Base-by-base conservation (phyloP, 1,139 yeast species). In the Fermentozyma sake region DNA sequence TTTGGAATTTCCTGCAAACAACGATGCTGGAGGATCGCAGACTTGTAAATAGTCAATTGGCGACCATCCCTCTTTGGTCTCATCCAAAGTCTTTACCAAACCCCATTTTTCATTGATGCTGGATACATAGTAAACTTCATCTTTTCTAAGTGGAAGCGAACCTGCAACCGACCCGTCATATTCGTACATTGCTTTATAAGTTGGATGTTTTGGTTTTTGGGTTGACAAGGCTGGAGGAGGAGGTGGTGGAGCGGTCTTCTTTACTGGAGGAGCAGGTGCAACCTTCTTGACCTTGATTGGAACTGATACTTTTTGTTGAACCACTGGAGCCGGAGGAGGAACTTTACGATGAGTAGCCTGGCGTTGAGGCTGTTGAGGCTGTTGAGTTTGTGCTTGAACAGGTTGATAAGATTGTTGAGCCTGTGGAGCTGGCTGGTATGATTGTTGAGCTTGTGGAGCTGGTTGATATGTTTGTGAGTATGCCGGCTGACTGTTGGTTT, bases 1-100 rank as follows among this genome's bases (percentile, higher is more conserved):
- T 4, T 54, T 42, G 8, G 41, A 35, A 6, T 38, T 28, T 4
- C 37, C 40, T 1, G 50, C 52, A 17, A 45, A 37, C 8, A 46
- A 38, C 20, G 47, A 41, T 3, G 58, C 55, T 11, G 72, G 76
- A 13, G 72, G 68, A 9, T 54, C 70, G 52, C 73, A 73, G 45
- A 80, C 83, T 30, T 76, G 79, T 46, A 91, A 76, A 51, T 89
- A 93, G 12, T 93, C 84, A 17, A 93, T 81, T 8, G 99, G 99
- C 7, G 94, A 91, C 98, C 98, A 93, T 3, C 98, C 99, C 55
- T 89, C 95, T 32, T 65, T 73, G 2, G 79, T 51, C 25, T 83
- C 91, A 44, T 83, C 89, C 36, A 80, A 55, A 12, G 76, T 67
- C 52, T 82, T 84, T 5, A 87, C 96, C 36, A 91, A 65, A 40